Evolutionary conservation across 2,329 filamentous ascomycete species (phyloP).

Genomic region (Claviceps maximensis): DNA sequence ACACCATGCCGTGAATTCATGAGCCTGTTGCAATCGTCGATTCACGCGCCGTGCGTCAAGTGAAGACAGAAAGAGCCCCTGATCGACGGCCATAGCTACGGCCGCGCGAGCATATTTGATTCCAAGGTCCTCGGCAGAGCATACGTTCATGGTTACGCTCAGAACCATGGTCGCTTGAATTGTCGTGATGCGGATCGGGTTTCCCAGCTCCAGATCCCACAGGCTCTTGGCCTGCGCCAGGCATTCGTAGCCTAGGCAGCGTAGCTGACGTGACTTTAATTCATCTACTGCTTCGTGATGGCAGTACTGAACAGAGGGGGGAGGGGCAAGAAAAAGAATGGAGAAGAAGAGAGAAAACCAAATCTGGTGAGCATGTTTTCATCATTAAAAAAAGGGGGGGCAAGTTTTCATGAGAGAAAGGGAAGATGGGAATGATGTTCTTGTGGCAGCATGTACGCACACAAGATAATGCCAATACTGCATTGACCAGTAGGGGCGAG

Average conservation of each 20-base stretch:
- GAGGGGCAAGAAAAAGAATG: not conserved
- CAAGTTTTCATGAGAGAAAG: no score
- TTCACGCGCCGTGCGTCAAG: not conserved
- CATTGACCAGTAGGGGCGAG: slow-evolving; percentile 1
- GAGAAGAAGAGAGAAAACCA: not conserved
- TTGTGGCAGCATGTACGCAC: slow-evolving; percentile 8
- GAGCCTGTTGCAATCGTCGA: not conserved
- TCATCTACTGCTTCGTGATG: slow-evolving; percentile 5
- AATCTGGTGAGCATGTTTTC: not conserved
- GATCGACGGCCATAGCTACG: not conserved
- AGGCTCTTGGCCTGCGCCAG: slow-evolving; percentile 19
- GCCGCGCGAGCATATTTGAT: not conserved
- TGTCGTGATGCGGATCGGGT: slow-evolving; percentile 13
- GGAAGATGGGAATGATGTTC: no score
- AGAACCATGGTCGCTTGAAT: slow-evolving; percentile 18
- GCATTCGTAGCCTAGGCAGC: slow-evolving; percentile 17
- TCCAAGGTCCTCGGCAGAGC: not conserved
- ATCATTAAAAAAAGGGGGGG: no score
- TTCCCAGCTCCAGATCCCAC: slow-evolving; percentile 16
- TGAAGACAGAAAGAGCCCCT: not conserved
- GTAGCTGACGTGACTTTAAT: slow-evolving; percentile 15
- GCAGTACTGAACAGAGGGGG: not conserved
- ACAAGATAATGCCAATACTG: not conserved
- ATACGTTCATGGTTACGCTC: not conserved
- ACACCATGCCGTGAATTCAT: not conserved